phyloP scores from a whole-genome alignment of 164 flowering plant species.

The Stephania japonica region DNA sequence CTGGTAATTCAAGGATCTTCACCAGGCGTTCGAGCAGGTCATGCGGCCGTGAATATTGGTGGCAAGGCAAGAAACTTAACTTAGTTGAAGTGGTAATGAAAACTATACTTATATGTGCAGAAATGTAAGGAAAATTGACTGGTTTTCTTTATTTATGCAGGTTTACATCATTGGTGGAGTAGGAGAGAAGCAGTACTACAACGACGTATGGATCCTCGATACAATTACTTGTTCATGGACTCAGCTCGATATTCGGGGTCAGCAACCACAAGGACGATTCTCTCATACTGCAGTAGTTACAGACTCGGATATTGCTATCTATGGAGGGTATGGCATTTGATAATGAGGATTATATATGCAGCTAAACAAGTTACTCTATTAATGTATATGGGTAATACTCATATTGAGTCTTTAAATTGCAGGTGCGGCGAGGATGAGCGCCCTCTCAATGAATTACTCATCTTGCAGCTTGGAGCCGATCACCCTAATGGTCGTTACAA shows the following conservation, averaged over 20 bases:
- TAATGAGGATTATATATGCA: too few species aligned
- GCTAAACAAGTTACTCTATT: too few species aligned
- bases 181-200: conserved; percentile 80
- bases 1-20: conserved; percentile 53
- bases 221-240: conserved; percentile 53
- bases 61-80: conserved; percentile 50
- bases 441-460: conserved; percentile 70
- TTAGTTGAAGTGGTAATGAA: not conserved
- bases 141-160: conserved; percentile 27
- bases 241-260: conserved; percentile 58
- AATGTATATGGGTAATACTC: not conserved
- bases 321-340: conserved; percentile 65
- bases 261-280: conserved; percentile 86
- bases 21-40: conserved; percentile 92
- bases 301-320: conserved; percentile 59
- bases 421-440: conserved; percentile 98
- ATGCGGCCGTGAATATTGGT: conserved; percentile 62
- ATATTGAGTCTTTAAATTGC: conserved; percentile 10
- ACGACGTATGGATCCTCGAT: conserved; percentile 84
- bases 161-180: conserved; percentile 87
- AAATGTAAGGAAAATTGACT: not conserved
- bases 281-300: conserved; percentile 77
- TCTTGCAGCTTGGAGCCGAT: conserved; percentile 63
- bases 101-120: not conserved
- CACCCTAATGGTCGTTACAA: conserved; percentile 56